These are phyloP conservation scores for Phyllosticta citriasiana DNA, from an alignment of 2,329 filamentous ascomycete species.

Conservation along the genomic window DNA sequence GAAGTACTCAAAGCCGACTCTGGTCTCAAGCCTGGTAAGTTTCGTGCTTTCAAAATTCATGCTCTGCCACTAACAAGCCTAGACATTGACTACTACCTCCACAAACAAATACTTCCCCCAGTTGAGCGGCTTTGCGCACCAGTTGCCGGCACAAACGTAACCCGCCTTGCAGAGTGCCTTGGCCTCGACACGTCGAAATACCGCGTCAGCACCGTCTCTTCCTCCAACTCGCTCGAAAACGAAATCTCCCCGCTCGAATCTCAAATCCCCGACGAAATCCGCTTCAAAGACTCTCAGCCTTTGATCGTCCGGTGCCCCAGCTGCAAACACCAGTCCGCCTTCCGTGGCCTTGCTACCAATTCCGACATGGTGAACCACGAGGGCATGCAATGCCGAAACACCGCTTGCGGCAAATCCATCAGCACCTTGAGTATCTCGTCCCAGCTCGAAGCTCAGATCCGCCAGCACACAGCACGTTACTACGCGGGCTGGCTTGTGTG, in stretches of 20 bases:
- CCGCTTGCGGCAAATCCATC: constrained; percentile 54
- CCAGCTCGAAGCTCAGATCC: constrained; percentile 78
- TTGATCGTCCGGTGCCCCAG: constrained; percentile 69
- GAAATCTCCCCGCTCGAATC: constrained; percentile 89
- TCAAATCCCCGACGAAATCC: constrained; percentile 82
- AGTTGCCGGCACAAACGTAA: constrained; percentile 83
- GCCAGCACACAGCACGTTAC: constrained; percentile 68
- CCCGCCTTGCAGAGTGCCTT: constrained; percentile 82
- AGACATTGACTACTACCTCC: constrained; percentile 95
- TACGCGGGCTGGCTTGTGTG: constrained; percentile 90
- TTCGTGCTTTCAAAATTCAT: not conserved
- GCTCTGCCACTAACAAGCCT: not conserved
- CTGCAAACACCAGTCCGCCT: constrained; percentile 63
- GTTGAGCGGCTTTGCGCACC: constrained; percentile 97
- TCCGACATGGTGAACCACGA: constrained; percentile 55
- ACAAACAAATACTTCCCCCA: constrained; percentile 96
- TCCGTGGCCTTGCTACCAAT: constrained; percentile 58
- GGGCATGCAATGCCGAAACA: constrained; percentile 61
- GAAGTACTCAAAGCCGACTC: constrained; percentile 73
- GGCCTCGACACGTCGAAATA: constrained; percentile 88
- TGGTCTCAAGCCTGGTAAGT: constrained; percentile 51
- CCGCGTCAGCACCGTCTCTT: constrained; percentile 53
- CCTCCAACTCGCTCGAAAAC: constrained; percentile 31
- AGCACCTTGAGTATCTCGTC: constrained; percentile 66
- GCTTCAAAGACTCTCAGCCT: constrained; percentile 72